Evolutionary conservation across 129 eudicot genomes (phyloP).

Genomic region (Mikania micrantha): DNA sequence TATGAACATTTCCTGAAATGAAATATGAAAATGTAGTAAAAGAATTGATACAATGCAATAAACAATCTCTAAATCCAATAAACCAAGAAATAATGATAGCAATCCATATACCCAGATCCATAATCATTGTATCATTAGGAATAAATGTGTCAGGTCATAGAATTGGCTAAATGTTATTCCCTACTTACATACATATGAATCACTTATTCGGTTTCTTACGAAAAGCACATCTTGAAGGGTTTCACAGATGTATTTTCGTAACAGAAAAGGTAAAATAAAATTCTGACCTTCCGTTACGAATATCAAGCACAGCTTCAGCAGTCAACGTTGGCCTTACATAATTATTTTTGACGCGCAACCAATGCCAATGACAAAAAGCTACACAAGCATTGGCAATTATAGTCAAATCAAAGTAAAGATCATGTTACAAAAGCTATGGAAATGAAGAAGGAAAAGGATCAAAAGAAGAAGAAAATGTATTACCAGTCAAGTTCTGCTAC

Average conservation of each 20-base stretch:
- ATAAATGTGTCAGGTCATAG: constrained; percentile 59
- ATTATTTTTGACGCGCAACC: constrained; percentile 88
- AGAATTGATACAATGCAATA: background rate
- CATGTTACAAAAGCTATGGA: background rate
- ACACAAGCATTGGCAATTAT: constrained; percentile 40
- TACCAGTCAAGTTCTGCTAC: background rate
- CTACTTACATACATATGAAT: background rate
- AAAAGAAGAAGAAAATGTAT: background rate
- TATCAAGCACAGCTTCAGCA: too few species aligned
- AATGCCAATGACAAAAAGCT: constrained; percentile 72
- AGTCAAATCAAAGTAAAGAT: background rate
- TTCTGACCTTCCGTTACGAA: background rate
- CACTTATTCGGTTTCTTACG: background rate
- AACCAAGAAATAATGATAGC: constrained; percentile 2
- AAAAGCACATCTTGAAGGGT: constrained; percentile 1
- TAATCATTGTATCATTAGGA: constrained; percentile 77
- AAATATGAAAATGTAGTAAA: background rate
- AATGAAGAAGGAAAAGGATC: background rate
- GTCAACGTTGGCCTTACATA: constrained; percentile 10
- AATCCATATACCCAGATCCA: constrained; percentile 43
- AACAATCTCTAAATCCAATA: background rate
- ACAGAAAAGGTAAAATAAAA: constrained; percentile 30
- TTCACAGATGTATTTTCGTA: background rate
- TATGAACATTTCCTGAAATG: constrained; percentile 65
- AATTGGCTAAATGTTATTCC: constrained; percentile 4